Base-by-base conservation (phyloP, 2,329 filamentous ascomycete species). In the Phialocephala subalpina region DNA sequence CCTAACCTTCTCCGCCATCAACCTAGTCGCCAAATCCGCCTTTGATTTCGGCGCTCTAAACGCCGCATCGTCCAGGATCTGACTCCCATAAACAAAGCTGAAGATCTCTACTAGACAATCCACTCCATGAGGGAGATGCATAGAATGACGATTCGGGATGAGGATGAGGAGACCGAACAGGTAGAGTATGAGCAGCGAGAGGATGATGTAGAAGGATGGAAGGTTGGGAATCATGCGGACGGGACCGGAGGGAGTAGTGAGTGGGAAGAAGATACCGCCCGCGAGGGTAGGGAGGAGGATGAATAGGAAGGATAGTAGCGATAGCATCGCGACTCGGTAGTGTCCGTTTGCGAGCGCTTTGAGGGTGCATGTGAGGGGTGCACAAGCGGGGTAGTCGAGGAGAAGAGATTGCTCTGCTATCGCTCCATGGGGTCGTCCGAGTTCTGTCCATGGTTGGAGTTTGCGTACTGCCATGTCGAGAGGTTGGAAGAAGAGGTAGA, bases 41-140 rank as follows among this genome's bases (percentile, higher is more conserved):
- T 89, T 90, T n/a, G 84, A 89, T 33, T 84, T 82, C 2, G 90
- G 87, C 42, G 89, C 86, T 59, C 88, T 84, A 76, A 97, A 95
- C 0, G 91, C 86, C 11, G 88, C 84, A 74, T 97, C 94, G 5
- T 86, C 82, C 1, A 92, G 81, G 20, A 97, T 81, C 27, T 90
- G 90, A 52, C 89, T 90, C 71, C 90, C 89, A 66, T 92, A 88
- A 49, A 95, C 82, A 76, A 95, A 94, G 74, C 88, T 90, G 71
- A 97, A 85, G 25, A 94, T 83, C 76, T 94, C 93, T 1, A 92
- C 91, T 20, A 97, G 83, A 56, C 86, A 92, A 67, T 84, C 86
- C 47, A 92, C 88, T 5, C 84, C 84, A 75, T 97, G 93, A 0
- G 93, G 93, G 1, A 97, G 84, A 49, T 89, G 82, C 70, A 89